Percentiles rank a stretch among this genome's conserved stretches.
Conservation (phyloP, 176 grass and related monocot genomes). For the Dactylis glomerata region DNA sequence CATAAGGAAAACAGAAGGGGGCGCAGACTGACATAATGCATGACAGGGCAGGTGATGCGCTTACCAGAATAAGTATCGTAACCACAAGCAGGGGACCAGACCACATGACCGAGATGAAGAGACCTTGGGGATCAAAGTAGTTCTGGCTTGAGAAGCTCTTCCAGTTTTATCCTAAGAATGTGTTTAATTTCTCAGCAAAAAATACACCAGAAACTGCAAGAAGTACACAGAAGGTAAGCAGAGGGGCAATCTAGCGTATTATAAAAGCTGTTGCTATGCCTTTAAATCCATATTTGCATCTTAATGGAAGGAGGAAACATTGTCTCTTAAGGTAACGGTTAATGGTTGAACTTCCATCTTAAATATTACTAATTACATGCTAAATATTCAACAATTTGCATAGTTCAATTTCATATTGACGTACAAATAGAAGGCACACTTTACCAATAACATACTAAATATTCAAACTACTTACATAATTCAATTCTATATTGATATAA, state of each 20-base stretch:
- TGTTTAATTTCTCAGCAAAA: constrained; percentile 72
- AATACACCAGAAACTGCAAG: constrained; percentile 68
- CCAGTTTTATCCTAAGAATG: constrained; percentile 64
- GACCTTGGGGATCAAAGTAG: constrained; percentile 82
- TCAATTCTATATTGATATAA: neutral
- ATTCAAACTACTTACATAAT: neutral
- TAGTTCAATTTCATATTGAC: too few species aligned
- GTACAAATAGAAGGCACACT: too few species aligned
- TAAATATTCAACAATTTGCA: too few species aligned
- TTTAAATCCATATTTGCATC: neutral
- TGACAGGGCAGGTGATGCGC: too few species aligned
- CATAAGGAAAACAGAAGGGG: neutral
- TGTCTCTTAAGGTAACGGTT: neutral
- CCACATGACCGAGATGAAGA: constrained; percentile 92
- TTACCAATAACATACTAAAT: neutral
- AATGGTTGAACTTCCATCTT: neutral
- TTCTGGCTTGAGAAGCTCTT: constrained; percentile 88
- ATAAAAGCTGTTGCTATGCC: neutral
- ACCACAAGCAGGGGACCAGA: constrained; percentile 75
- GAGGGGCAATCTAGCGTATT: neutral
- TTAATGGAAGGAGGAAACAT: neutral
- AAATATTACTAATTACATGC: too few species aligned
- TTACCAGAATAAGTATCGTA: constrained; percentile 20
- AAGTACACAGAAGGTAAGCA: neutral
- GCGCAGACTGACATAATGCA: neutral